Evolutionary conservation across 2,329 filamentous ascomycete species (phyloP).

Genomic region (Botrytis byssoidea): DNA sequence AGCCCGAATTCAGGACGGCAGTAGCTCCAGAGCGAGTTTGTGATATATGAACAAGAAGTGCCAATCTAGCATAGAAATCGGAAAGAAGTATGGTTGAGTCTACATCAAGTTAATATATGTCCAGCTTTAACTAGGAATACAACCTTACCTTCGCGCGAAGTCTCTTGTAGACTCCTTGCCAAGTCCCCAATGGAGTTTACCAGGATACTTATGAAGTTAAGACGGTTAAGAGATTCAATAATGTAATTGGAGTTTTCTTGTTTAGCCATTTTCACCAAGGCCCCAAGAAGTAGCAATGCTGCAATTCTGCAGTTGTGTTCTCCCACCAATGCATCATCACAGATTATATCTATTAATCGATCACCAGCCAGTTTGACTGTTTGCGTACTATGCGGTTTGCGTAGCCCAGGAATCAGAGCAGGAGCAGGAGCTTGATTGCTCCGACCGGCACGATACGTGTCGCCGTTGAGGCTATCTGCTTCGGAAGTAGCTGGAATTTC

Average conservation of each 20-base stretch:
- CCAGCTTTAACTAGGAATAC: not conserved
- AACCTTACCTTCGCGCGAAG: constrained; percentile 54
- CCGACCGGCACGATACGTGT: not conserved
- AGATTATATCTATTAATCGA: constrained; percentile 78
- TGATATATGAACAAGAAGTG: constrained; percentile 78
- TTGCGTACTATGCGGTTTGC: constrained; percentile 55
- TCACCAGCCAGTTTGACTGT: constrained; percentile 79
- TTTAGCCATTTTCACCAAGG: constrained; percentile 71
- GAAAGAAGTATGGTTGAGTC: constrained; percentile 42
- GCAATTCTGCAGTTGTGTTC: constrained; percentile 80
- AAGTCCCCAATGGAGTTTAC: constrained; percentile 83
- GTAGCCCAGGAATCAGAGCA: constrained; percentile 44
- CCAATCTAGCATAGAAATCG: constrained; percentile 69
- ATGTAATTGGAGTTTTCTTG: constrained; percentile 71
- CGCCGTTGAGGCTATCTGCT: not conserved
- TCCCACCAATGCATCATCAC: constrained; percentile 88
- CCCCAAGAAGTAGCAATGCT: constrained; percentile 79
- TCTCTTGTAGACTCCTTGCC: constrained; percentile 66
- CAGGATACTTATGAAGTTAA: constrained; percentile 89
- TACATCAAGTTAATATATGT: constrained; percentile 27
- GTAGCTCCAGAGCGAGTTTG: constrained; percentile 83
- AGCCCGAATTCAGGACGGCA: constrained; percentile 81
- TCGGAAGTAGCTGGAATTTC: constrained; percentile 46
- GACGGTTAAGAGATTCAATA: constrained; percentile 73
- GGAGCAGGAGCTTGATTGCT: not conserved